Base-by-base conservation (phyloP, 352 stramenopile genomes). In the Phytophthora foliorum region DNA sequence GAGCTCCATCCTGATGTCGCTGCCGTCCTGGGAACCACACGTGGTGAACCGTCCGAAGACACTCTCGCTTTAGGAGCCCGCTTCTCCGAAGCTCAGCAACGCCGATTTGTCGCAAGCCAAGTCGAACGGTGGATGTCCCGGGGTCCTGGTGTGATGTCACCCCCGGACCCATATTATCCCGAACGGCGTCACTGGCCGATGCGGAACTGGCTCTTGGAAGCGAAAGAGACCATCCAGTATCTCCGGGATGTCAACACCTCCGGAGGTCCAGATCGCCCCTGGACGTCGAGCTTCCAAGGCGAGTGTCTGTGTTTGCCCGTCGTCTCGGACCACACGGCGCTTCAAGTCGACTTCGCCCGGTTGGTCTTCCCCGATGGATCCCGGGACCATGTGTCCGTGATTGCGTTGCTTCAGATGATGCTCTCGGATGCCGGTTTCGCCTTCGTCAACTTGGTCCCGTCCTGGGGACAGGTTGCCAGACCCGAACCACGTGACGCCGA, bases 361-460 rank as follows among this genome's bases (percentile, higher is more conserved):
- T 34, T 34, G 29, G 4, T 34, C 29, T 8, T 34, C 9, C 4
- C 9, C 29, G 29, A 34, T 8, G 29, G 29, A 4, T 34, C 29
- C 29, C 27, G 49, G 29, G 49, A 57, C 14, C 27, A 44, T 22
- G 17, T 31, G 8, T 6, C 31, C 0, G 29, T 55, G 31, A 57
- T 57, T 29, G 49, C 49, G 3, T 6, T 57, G 9, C 19, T 57
- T 2, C 31, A 57, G 49, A 44, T 11, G 17, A 57, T 57, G 49
- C 16, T 57, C 3, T 11, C 3, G 17, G 49, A 57, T 2, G 49
- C 31, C 1, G 31, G 49, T 0, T 57, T 57, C 17, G 29, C 49
- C 9, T 57, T 57, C n/a, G 31, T 45, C n/a, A 57, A 57, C 29
- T 29, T 57, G 49, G 24, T 57, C n/a, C n/a, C n/a, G n/a, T n/a